Base-by-base conservation (phyloP, 768 basidiomycete species). In the Pilatotrama ljubarskyi region DNA sequence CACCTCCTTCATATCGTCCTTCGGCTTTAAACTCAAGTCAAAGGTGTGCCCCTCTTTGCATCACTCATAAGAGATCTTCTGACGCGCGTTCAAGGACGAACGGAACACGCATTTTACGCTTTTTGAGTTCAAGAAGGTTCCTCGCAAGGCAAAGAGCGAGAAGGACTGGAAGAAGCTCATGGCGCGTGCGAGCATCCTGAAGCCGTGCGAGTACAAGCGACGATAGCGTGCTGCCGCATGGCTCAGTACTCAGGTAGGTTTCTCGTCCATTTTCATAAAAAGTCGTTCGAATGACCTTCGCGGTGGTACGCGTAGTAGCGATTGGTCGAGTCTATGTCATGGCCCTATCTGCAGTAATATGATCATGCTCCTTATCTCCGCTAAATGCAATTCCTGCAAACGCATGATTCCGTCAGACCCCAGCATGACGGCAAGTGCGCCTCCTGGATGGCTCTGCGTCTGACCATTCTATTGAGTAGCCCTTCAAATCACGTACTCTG, bases 181-280 rank as follows among this genome's bases (percentile, higher is more conserved):
- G 67, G 74, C 77, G 9, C 81, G 78, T 66, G 82, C 84, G 15
- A 68, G 72, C 55, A 67, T 91, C 37, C 77, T 97, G 58, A 93
- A 92, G 72, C 86, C 95, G 36, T 97, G 94, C 73, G 91, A 96
- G 76, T 97, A 97, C 72, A 97, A 96, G 72, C 81, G 90, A 66
- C 80, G 94, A 69, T 96, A 58, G 53, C 29, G 4, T 29, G 26
- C 24, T 15, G 13, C 13, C 9, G n/a, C n/a, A 15, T 29, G 48
- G 5, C 3, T 32, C 17, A 15, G 5, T 17, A 14, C 26, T 32
- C 13, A 29, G 29, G 29, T 32, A 32, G 5, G 29, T 32, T 10
- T 32, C 10, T 4, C 4, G 29, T 10, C 10, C 29, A 32, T 4
- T 32, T 4, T 10, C 29, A 4, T 4, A 32, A 32, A 5, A 10